A percentile compares a stretch with the other conserved stretches of the same genome.
Evolutionary conservation across 805 yeast species (phyloP).

Genomic region (Ogataea paraovalis): DNA sequence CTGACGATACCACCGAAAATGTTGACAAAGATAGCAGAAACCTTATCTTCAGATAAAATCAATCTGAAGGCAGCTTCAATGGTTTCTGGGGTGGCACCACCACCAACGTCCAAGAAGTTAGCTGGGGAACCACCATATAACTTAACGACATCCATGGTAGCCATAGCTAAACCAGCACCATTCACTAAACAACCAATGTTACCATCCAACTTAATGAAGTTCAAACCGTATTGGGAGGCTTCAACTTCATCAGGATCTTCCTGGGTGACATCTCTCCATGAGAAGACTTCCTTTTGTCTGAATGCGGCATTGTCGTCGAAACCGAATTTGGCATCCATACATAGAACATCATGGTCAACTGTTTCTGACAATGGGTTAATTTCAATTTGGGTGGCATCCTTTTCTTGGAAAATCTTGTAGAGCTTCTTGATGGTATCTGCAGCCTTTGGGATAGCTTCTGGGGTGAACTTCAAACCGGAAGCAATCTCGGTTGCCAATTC

Average conservation of each 20-base stretch:
- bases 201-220: constrained; percentile 97
- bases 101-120: constrained; percentile 99
- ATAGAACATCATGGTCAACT: constrained; percentile 81
- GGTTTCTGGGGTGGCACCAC: constrained; percentile 99
- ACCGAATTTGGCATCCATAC: constrained; percentile 99
- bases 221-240: constrained; percentile 85
- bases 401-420: constrained; percentile 84
- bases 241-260: constrained; percentile 97
- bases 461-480: constrained; percentile 73
- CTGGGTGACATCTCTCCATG: constrained; percentile 96
- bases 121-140: constrained; percentile 99
- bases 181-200: constrained; percentile 98
- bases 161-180: constrained; percentile 99
- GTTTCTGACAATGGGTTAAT: constrained; percentile 97
- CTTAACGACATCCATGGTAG: constrained; percentile 99
- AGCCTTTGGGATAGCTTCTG: constrained; percentile 76
- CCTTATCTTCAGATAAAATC: constrained; percentile 83
- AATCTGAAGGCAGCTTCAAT: constrained; percentile 95
- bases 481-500: constrained; percentile 75
- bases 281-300: constrained; percentile 92
- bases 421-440: constrained; percentile 82
- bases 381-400: constrained; percentile 97
- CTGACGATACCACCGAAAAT: constrained; percentile 99
- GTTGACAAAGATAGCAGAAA: constrained; percentile 94
- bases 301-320: constrained; percentile 95